Percentiles rank a stretch among this genome's conserved stretches.
Conservation (phyloP, 257 asterid genomes). For the Solanum gracilifrons region DNA sequence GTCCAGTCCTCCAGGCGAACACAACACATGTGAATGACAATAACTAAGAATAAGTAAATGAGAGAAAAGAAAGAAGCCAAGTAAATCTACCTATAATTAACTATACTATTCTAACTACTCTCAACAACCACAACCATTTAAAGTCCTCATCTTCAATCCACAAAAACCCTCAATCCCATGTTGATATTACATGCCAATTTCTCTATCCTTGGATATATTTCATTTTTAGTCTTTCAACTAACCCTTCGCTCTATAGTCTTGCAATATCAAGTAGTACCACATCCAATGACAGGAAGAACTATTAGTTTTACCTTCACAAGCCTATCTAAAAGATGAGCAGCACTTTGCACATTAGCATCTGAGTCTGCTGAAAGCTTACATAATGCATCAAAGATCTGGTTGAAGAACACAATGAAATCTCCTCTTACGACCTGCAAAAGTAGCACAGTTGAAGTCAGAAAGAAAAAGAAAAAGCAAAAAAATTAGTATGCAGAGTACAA, state of each 20-base stretch:
- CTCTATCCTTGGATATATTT: not conserved
- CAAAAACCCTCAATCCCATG: not conserved
- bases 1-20: not conserved
- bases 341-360: conserved; percentile 98
- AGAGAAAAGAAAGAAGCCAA: not conserved
- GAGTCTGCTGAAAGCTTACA: conserved; percentile 99
- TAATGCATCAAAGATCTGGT: conserved; percentile 86
- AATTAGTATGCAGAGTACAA: not conserved
- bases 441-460: not conserved
- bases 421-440: conserved; percentile 93
- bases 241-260: not conserved
- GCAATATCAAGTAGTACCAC: not conserved
- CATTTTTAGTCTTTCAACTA: not conserved
- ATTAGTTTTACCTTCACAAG: conserved; percentile 69
- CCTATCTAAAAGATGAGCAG: conserved; percentile 98
- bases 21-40: not conserved
- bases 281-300: not conserved
- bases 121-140: not conserved
- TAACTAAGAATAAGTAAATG: not conserved
- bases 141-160: not conserved
- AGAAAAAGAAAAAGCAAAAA: conserved; percentile 3
- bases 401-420: conserved; percentile 94
- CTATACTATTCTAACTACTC: not conserved
- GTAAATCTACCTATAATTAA: not conserved
- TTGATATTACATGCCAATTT: not conserved